phyloP scores from a whole-genome alignment of 2,329 filamentous ascomycete genomes.

The Aulographum hederae region DNA sequence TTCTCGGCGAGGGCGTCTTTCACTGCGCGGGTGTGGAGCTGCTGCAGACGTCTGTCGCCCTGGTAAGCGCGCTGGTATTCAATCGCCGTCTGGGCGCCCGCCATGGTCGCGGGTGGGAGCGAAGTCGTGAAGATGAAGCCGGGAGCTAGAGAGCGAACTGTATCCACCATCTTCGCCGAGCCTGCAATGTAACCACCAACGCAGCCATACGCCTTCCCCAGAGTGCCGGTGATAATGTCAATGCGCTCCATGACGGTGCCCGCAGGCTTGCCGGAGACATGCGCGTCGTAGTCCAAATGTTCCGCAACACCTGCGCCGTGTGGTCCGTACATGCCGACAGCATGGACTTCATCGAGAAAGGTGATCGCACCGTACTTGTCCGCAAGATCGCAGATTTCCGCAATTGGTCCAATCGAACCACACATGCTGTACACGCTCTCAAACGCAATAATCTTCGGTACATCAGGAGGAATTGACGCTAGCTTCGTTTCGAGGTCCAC shows the following conservation, averaged over 20 bases:
- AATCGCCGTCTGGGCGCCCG: constrained; percentile 76
- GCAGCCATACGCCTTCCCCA: constrained; percentile 95
- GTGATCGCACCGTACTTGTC: constrained; percentile 97
- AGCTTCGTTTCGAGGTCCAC: constrained; percentile 83
- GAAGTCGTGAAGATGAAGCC: constrained; percentile 99
- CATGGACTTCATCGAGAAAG: constrained; percentile 96
- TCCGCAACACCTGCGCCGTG: constrained; percentile 91
- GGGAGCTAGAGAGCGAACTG: constrained; percentile 81
- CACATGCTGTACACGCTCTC: constrained; percentile 99
- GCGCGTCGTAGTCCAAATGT: constrained; percentile 85
- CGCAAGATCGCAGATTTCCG: constrained; percentile 85
- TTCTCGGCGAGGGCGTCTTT: constrained; percentile 63
- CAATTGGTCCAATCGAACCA: constrained; percentile 88
- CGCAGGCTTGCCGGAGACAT: constrained; percentile 51
- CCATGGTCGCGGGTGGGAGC: constrained; percentile 90
- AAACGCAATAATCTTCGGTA: constrained; percentile 96
- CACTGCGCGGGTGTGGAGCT: constrained; percentile 87
- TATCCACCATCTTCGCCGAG: constrained; percentile 70
- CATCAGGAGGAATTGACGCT: constrained; percentile 63
- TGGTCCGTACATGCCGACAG: constrained; percentile 97
- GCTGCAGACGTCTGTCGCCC: constrained; percentile 79
- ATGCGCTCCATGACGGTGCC: constrained; percentile 90
- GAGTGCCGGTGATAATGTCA: constrained; percentile 92
- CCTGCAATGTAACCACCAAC: constrained; percentile 97
- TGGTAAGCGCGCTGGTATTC: constrained; percentile 79